Base-by-base conservation (phyloP, 352 stramenopile genomes). In the Phytophthora colocasiae region DNA sequence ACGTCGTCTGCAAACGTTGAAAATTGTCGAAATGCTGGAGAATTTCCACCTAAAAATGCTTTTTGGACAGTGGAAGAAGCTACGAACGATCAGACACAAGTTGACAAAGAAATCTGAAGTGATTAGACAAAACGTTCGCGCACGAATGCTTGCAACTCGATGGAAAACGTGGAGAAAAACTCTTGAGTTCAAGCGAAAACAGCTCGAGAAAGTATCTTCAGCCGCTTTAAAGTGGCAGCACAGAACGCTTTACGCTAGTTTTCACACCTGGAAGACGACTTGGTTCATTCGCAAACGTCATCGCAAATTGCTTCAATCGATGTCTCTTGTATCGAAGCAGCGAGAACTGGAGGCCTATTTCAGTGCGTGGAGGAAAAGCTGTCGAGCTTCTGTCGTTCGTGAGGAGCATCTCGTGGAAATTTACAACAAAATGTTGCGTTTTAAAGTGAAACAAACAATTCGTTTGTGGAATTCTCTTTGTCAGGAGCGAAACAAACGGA, bases 191-290 rank as follows among this genome's bases (percentile, higher is more conserved):
- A 57, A 63, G 6, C 58, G 52, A 38, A 31, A 41, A 3, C 72
- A 75, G 19, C 43, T 50, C 12, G 22, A 52, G 34, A 59, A 57
- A 55, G 50, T 80, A 2, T 44, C 49, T 4, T 43, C 6, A 0
- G 73, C 66, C 26, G 12, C 74, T 11, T 67, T 22, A n/a, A 73
- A 41, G 26, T 76, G 76, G 67, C 62, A 79, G 40, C 49, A 50
- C 34, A 46, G 63, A 43, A 68, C 68, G 6, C 19, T 79, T 7
- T 52, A 65, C 5, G 44, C 29, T 9, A 71, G 31, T 24, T 85
- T 85, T 19, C 52, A 69, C 7, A 53, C 39, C 2, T 85, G 77
- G 77, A 83, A 81, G 54, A 48, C 65, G 10, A 65, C 40, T 1
- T 85, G 67, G 77, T 44, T 10, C 0, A 45, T 81, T 39, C 69